These are phyloP conservation scores for Alloteropsis angusta DNA, from an alignment of 202 grass and related monocot species.

Conservation along the genomic window DNA sequence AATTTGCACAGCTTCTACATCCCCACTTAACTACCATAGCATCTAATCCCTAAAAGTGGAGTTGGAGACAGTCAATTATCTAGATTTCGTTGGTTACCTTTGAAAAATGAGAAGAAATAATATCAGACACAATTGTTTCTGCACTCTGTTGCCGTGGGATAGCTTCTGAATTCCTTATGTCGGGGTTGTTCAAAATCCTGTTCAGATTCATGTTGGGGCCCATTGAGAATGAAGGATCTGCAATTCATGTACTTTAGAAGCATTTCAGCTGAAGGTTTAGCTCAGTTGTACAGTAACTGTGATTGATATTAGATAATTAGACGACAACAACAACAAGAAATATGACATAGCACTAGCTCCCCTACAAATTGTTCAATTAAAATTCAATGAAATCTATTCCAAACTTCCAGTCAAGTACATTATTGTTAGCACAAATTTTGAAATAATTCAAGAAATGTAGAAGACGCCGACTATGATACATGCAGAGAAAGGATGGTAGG, in stretches of 20 bases:
- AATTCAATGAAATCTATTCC: background rate
- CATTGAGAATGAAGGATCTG: constrained; percentile 65
- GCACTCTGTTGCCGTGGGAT: constrained; percentile 57
- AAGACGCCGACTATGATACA: background rate
- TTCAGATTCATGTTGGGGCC: constrained; percentile 15
- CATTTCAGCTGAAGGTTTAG: constrained; percentile 9
- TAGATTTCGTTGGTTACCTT: constrained; percentile 31
- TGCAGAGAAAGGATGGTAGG: background rate
- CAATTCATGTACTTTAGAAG: constrained; percentile 32
- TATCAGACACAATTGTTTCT: constrained; percentile 68
- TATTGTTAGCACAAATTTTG: background rate
- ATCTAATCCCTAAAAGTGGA: background rate
- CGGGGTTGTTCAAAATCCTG: constrained; percentile 15
- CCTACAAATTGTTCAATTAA: background rate
- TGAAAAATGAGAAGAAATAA: constrained; percentile 59
- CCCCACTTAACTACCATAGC: background rate
- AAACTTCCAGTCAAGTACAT: background rate
- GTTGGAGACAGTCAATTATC: background rate
- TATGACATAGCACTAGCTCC: background rate
- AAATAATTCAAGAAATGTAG: background rate
- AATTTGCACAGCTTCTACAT: background rate
- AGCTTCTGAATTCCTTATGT: constrained; percentile 35
- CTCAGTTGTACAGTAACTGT: constrained; percentile 17
- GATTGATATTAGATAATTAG: background rate
- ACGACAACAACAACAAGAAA: background rate